phyloP scores from a whole-genome alignment of 768 basidiomycete species.

The Mycena amicta region DNA sequence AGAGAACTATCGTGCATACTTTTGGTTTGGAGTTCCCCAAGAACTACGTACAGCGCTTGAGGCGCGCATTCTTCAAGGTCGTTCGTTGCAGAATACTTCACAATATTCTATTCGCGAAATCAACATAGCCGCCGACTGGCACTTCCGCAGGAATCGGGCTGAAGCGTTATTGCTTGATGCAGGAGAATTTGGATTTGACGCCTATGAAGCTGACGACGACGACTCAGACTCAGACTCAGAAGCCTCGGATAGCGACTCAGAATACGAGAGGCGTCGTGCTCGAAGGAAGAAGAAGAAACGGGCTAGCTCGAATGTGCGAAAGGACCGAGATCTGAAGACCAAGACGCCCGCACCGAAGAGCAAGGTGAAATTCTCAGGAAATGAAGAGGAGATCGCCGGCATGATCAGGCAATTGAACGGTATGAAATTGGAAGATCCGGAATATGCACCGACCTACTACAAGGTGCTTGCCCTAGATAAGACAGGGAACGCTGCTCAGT shows the following conservation, averaged over 20 bases:
- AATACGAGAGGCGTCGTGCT: background rate
- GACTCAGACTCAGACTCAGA: background rate
- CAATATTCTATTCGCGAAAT: background rate
- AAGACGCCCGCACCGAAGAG: background rate
- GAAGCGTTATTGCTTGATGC: background rate
- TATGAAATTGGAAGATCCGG: background rate
- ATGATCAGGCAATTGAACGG: background rate
- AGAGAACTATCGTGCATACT: constrained; percentile 3
- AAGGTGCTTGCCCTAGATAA: background rate
- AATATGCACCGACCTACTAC: background rate
- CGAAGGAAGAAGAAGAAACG: background rate
- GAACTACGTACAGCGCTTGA: background rate
- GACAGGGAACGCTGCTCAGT: background rate
- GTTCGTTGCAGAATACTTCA: background rate
- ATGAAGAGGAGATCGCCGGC: background rate
- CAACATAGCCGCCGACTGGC: constrained; percentile 3
- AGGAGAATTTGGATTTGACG: background rate
- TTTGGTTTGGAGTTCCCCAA: constrained; percentile 14
- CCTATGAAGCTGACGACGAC: background rate
- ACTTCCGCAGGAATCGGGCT: constrained; percentile 2
- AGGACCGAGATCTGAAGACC: background rate
- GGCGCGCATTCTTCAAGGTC: background rate
- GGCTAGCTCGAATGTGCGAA: background rate
- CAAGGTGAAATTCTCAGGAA: background rate
- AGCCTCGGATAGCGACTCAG: background rate